These are phyloP conservation scores for Lasiodiplodia gonubiensis DNA, from an alignment of 2,329 filamentous ascomycete species.

Conservation along the genomic window DNA sequence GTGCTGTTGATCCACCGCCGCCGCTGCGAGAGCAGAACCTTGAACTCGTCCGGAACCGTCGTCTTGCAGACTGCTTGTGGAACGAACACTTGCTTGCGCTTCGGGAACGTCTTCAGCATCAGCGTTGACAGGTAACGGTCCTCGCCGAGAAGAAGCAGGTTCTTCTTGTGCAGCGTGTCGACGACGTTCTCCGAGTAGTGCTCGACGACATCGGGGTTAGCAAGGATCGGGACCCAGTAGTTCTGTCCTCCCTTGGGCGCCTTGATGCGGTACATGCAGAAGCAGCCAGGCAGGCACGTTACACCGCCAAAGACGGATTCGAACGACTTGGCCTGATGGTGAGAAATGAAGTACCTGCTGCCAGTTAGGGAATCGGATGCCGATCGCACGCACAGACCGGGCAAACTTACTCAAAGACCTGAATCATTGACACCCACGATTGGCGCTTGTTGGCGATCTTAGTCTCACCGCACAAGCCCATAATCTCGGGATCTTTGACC, in stretches of 20 bases:
- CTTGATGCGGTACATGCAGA: constrained; percentile 99
- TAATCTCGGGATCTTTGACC: constrained; percentile 98
- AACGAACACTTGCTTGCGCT: constrained; percentile 98
- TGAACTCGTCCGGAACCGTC: constrained; percentile 90
- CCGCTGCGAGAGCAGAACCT: constrained; percentile 89
- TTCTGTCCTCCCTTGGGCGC: constrained; percentile 97
- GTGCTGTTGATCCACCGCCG: constrained; percentile 99
- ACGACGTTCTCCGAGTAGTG: constrained; percentile 99
- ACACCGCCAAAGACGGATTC: constrained; percentile 99
- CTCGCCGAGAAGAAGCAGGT: constrained; percentile 86
- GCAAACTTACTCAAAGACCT: constrained; percentile 81
- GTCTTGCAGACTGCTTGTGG: constrained; percentile 99
- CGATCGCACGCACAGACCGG: constrained; percentile 21
- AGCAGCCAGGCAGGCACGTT: constrained; percentile 96
- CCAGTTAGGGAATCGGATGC: constrained; percentile 38
- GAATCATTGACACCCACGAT: constrained; percentile 95
- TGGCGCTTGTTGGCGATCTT: constrained; percentile 99
- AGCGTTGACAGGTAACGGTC: constrained; percentile 95
- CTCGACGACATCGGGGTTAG: constrained; percentile 97
- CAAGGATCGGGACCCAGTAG: constrained; percentile 98
- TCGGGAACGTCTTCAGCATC: constrained; percentile 98
- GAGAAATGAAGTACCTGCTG: constrained; percentile 86
- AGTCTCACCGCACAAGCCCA: constrained; percentile 98
- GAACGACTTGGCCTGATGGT: constrained; percentile 95
- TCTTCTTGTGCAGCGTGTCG: constrained; percentile 98